Evolutionary conservation across 371 early-diverging fungal genomes (phyloP), one percentile per base, ranked within the genome.

Genomic region (Syncephalis plumigaleata): DNA sequence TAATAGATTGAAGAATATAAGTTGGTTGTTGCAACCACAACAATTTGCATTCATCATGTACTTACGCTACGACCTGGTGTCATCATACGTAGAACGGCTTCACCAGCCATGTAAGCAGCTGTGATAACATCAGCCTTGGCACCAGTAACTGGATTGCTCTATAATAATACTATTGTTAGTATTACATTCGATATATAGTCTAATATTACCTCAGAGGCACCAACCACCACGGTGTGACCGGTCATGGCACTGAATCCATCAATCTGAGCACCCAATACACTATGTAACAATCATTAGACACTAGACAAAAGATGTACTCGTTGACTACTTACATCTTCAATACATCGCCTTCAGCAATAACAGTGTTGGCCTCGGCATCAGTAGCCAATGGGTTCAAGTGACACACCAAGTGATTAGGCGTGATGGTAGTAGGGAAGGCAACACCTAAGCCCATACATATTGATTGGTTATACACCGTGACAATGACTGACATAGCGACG

Each of bases 191-290:
- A n/a, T n/a, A n/a, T 46, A 27, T 15, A 46, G 36, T 5, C 17
- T 21, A 48, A 42, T 26, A 42, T 21, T 27, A 49, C 49, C 59
- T 63, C 63, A n/a, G 73, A 68, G 50, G 90, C 79, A 55, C 91
- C 91, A 46, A 91, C 79, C 49, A 92, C 90, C 42, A 91, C 42
- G 26, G 94, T 91, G 68, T 85, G 79, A 39, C 83, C 95, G 39
- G 74, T 80, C 54, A 84, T 75, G 42, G 89, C 81, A 44, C 86
- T 76, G 60, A 70, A 93, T 42, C 96, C 96, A 63, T 95, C 96
- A 52, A 95, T 77, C 60, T 94, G 95, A 36, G 79, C 86, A 62
- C 90, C 96, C 55, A 95, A 72, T 72, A 91, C 90, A 59, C 72
- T 76, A 50, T 4, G 21, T 31, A 13, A 38, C 39, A 46, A 13